A percentile compares a stretch with the other conserved stretches of the same genome.
Conservation (phyloP, 192 early-diverging fungal species). For the Chytriomyces sp. region DNA sequence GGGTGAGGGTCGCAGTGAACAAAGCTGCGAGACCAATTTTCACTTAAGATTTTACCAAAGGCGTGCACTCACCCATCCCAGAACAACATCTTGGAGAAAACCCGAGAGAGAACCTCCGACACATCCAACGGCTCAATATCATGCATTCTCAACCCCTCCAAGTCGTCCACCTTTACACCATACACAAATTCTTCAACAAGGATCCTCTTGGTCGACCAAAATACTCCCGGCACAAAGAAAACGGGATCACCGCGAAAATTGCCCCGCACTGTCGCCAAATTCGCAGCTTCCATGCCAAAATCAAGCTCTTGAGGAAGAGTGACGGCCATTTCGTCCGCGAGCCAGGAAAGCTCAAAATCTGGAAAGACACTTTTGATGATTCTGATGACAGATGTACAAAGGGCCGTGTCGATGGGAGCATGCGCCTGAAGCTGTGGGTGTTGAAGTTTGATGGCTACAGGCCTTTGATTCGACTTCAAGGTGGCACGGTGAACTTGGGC, state of each 20-base stretch:
- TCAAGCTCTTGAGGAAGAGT: constrained; percentile 87
- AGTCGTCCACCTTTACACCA: constrained; percentile 78
- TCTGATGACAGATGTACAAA: constrained; percentile 28
- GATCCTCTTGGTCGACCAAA: constrained; percentile 51
- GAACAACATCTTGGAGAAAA: constrained; percentile 91
- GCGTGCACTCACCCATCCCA: constrained; percentile 61
- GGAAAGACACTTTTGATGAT: constrained; percentile 75
- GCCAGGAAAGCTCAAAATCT: constrained; percentile 91
- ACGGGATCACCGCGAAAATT: constrained; percentile 32
- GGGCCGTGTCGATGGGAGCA: constrained; percentile 65
- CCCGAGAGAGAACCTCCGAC: constrained; percentile 71
- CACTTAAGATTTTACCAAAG: constrained; percentile 24
- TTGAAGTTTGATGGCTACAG: constrained; percentile 93
- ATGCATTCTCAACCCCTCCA: constrained; percentile 67
- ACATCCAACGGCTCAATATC: constrained; percentile 75
- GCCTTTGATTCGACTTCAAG: constrained; percentile 60
- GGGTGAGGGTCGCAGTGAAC: constrained; percentile 94
- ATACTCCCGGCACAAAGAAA: constrained; percentile 77
- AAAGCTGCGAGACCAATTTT: constrained; percentile 15
- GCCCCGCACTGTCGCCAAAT: constrained; percentile 66
- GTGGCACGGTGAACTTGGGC: constrained; percentile 87
- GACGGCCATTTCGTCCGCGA: constrained; percentile 81
- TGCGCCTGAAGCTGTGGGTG: constrained; percentile 81
- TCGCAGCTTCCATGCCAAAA: constrained; percentile 77
- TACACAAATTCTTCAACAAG: constrained; percentile 34